These are phyloP conservation scores for Alisma plantagoaquatica DNA, from an alignment of 106 monocot genomes.

Conservation along the genomic window DNA sequence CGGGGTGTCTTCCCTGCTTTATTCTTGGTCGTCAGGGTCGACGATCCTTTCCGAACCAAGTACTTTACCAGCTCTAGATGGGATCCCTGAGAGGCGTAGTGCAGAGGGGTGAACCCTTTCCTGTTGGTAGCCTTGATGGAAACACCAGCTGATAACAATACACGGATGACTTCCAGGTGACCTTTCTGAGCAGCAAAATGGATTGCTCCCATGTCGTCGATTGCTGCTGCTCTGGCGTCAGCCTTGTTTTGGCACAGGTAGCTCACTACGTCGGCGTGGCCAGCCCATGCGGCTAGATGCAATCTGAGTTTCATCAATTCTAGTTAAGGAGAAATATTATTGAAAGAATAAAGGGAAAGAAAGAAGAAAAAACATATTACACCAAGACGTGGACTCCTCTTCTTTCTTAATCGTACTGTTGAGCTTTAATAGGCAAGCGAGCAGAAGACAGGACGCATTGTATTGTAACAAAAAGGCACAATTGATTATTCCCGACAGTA, in stretches of 20 bases:
- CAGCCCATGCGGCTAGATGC: constrained; percentile 95
- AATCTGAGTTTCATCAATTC: constrained; percentile 58
- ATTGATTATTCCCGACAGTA: too few species aligned
- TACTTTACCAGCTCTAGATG: constrained; percentile 66
- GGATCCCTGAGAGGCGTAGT: constrained; percentile 71
- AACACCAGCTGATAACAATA: constrained; percentile 46
- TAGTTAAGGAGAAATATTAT: neutral
- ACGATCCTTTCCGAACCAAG: constrained; percentile 64
- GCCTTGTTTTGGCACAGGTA: constrained; percentile 85
- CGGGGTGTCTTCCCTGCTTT: constrained; percentile 62
- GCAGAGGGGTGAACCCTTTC: constrained; percentile 82
- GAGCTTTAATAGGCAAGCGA: too few species aligned
- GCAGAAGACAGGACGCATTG: too few species aligned
- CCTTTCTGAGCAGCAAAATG: constrained; percentile 97
- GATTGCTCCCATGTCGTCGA: constrained; percentile 89
- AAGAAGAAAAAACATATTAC: too few species aligned
- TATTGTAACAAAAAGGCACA: too few species aligned
- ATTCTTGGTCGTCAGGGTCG: constrained; percentile 49
- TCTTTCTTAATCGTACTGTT: too few species aligned
- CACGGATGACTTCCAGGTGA: constrained; percentile 53
- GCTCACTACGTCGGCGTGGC: constrained; percentile 61
- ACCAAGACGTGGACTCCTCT: too few species aligned
- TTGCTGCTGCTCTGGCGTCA: constrained; percentile 75
- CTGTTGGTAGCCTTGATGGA: constrained; percentile 66
- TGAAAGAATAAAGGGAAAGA: neutral